These are phyloP conservation scores for Tricholoma sp. DNA, from an alignment of 768 basidiomycete genomes.

Conservation along the genomic window DNA sequence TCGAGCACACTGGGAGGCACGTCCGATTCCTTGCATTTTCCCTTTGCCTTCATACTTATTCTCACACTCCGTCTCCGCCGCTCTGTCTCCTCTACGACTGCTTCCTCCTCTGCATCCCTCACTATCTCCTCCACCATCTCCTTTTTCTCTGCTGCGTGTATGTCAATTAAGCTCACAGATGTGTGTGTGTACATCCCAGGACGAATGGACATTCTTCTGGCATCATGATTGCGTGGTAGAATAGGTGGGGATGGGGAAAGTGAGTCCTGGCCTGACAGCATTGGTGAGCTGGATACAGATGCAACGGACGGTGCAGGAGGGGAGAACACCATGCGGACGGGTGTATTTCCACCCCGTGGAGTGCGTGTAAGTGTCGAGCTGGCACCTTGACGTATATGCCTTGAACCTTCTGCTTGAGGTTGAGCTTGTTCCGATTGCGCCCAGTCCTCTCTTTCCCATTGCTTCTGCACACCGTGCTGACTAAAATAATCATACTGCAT, in stretches of 20 bases:
- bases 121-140: slow-evolving; percentile 27
- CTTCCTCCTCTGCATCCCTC: slow-evolving; percentile 21
- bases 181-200: slow-evolving; percentile 54
- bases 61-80: slow-evolving; percentile 13
- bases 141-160: slow-evolving; percentile 30
- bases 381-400: background rate
- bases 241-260: background rate
- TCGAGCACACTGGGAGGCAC: no score
- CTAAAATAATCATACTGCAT: slow-evolving; percentile 6
- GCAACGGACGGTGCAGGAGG: background rate
- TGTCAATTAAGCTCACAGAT: slow-evolving; percentile 62
- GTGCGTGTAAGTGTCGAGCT: background rate
- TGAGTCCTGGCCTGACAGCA: no score
- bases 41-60: background rate
- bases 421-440: slow-evolving; percentile 1
- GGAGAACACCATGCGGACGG: background rate
- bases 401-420: background rate
- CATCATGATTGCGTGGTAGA: slow-evolving; percentile 1
- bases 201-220: slow-evolving; percentile 11
- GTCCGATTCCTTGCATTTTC: slow-evolving; percentile 3
- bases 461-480: background rate
- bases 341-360: background rate
- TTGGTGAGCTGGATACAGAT: background rate
- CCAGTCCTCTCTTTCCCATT: background rate
- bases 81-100: slow-evolving; percentile 4